A percentile compares a stretch with the other conserved stretches of the same genome.
Conservation (phyloP, 163 green algal species). For the Scenedesmus sp. region DNA sequence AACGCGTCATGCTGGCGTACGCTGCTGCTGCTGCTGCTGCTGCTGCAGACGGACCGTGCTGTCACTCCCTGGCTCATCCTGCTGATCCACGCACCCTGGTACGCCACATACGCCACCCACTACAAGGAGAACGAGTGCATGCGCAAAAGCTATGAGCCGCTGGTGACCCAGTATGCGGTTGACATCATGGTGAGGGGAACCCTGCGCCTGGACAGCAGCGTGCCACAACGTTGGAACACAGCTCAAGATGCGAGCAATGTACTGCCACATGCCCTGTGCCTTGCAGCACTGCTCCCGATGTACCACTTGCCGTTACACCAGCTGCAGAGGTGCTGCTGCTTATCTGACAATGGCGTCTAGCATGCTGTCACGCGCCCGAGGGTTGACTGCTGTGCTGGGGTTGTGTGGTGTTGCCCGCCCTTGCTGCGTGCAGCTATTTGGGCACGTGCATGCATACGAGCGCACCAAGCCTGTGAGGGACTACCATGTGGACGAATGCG, state of each 20-base stretch:
- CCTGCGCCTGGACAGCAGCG: too few relatives aligned
- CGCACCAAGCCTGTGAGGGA: slow-evolving; percentile 2
- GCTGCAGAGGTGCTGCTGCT: neutral
- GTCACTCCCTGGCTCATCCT: slow-evolving; percentile 37
- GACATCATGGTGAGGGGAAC: slow-evolving; percentile 18
- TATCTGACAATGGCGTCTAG: too few relatives aligned
- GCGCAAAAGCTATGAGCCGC: neutral
- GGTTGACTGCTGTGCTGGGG: neutral
- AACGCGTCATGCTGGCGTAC: too few relatives aligned
- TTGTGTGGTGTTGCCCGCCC: neutral
- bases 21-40: neutral
- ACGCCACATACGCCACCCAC: slow-evolving; percentile 8
- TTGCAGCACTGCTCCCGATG: too few relatives aligned
- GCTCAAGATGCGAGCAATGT: too few relatives aligned
- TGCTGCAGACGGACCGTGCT: neutral
- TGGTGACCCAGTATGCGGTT: slow-evolving; percentile 10
- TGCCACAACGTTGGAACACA: too few relatives aligned
- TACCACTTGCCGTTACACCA: neutral
- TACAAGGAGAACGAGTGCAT: slow-evolving; percentile 48
- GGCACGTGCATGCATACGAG: slow-evolving; percentile 39
- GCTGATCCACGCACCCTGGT: slow-evolving; percentile 17
- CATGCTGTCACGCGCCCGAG: too few relatives aligned
- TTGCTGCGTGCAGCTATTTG: neutral
- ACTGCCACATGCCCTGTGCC: too few relatives aligned
- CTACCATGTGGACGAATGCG: neutral